phyloP scores from a whole-genome alignment of 176 grass and related monocot genomes.

The Triticum timopheevii region DNA sequence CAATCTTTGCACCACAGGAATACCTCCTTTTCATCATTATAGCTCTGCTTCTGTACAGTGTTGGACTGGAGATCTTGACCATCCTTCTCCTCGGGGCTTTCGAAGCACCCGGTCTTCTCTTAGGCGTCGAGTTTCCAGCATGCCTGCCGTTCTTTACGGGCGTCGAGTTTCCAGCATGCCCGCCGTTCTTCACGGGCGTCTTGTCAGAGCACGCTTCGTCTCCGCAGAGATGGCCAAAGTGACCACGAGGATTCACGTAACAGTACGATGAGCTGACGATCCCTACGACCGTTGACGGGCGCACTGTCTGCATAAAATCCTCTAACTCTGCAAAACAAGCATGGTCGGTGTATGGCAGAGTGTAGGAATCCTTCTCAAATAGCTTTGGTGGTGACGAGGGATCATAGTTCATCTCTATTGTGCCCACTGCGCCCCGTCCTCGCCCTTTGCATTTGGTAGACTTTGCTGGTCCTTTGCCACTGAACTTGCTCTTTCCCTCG shows the following conservation, averaged over 20 bases:
- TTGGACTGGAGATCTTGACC: conserved; percentile 32
- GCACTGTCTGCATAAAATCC: conserved; percentile 60
- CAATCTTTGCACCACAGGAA: conserved; percentile 48
- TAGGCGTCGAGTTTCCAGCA: conserved; percentile 21
- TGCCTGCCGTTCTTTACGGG: conserved; percentile 7
- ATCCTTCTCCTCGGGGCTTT: conserved; percentile 36
- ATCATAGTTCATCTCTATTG: conserved; percentile 22
- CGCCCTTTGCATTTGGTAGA: conserved; percentile 11
- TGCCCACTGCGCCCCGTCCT: neutral
- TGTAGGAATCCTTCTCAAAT: conserved; percentile 59
- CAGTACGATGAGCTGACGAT: conserved; percentile 63
- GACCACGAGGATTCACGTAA: conserved; percentile 55
- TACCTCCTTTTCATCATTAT: conserved; percentile 49
- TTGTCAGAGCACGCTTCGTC: conserved; percentile 2
- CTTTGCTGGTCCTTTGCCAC: conserved; percentile 22
- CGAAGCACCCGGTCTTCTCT: conserved; percentile 42
- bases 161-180: conserved; percentile 28
- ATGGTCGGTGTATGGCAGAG: conserved; percentile 81
- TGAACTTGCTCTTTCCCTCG: neutral
- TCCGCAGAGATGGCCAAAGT: conserved; percentile 53
- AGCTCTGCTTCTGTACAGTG: conserved; percentile 48
- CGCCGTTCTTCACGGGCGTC: conserved; percentile 4
- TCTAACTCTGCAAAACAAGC: conserved; percentile 71
- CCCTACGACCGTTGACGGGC: conserved; percentile 51
- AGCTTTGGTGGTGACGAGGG: conserved; percentile 46